Evolutionary conservation across 2,329 filamentous ascomycete species (phyloP).

Genomic region (Neonectria sp.): DNA sequence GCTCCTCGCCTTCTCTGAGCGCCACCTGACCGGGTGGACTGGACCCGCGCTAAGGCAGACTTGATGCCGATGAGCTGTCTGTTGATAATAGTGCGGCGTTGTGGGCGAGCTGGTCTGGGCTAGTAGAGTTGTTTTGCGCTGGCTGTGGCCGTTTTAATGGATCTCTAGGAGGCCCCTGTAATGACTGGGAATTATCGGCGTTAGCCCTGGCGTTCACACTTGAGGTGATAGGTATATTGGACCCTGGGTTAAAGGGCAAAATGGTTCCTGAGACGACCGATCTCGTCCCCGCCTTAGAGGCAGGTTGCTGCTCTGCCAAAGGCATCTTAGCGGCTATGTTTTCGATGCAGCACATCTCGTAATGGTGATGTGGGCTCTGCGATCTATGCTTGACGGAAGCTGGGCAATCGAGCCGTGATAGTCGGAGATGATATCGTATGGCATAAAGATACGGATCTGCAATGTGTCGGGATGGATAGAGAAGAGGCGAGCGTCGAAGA

Average conservation of each 20-base stretch:
- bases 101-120: not conserved
- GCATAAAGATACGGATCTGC: slow-evolving; percentile 30
- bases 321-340: slow-evolving; percentile 30
- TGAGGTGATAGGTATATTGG: not conserved
- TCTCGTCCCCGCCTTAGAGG: not conserved
- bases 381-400: slow-evolving; percentile 21
- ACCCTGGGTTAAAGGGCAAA: not conserved
- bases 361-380: slow-evolving; percentile 37
- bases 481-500: slow-evolving; percentile 38
- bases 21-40: not conserved
- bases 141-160: not conserved
- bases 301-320: not conserved
- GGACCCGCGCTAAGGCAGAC: not conserved
- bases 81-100: no score
- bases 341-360: slow-evolving; percentile 45
- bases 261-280: not conserved
- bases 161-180: not conserved
- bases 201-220: not conserved
- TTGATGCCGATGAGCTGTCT: not conserved
- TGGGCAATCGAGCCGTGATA: slow-evolving; percentile 7
- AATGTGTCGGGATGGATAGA: slow-evolving; percentile 44
- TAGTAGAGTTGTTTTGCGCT: not conserved
- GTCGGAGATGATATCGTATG: slow-evolving; percentile 15
- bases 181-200: not conserved
- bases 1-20: not conserved